Evolutionary conservation across 192 early-diverging fungal species (phyloP), one percentile per base, ranked within the genome.

Genomic region (Mortierella antarctica): DNA sequence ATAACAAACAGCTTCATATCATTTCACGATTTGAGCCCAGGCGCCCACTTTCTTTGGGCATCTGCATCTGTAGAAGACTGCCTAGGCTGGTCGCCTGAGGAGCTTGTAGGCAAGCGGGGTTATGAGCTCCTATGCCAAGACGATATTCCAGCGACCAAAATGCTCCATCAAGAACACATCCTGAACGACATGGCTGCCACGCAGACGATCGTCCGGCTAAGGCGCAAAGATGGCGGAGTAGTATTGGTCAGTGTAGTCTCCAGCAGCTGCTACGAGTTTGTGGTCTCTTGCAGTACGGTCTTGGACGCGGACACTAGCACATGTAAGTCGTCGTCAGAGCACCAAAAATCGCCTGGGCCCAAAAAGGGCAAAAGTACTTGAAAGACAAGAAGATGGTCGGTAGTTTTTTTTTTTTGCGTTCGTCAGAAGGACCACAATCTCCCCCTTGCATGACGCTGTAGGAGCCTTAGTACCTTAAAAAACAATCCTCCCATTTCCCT

Each of bases 71-170:
- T 85, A 6, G 31, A 54, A 12, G 84, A 87, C 17, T 62, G 77
- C 17, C 79, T 87, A 17, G 86, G 86, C 8, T 87, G 67, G 42
- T 59, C 62, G 0, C 74, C 83, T 14, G 71, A 85, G 14, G 86
- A 87, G 31, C 31, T 87, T 41, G 18, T 85, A 0, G 84, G 82
- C 6, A 48, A 39, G n/a, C 44, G 51, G 3, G 73, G 59, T 13
- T 87, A 85, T 41, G 55, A 70, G 1, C 42, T 82, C 54, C 57
- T 82, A 15, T 67, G 80, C 55, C 67, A 65, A 0, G 74, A 82
- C 23, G 84, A 87, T 39, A 44, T 65, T 9, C 21, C 31, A 0
- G 21, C 56, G 7, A 50, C 77, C 17, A 20, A 44, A 9, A 53
- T 54, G 2, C 45, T 81, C 2, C 82, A 87, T 55, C 60, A 71